Evolutionary conservation across 177 flowering plant species (phyloP).

Genomic region (Tripterygium wilfordii): DNA sequence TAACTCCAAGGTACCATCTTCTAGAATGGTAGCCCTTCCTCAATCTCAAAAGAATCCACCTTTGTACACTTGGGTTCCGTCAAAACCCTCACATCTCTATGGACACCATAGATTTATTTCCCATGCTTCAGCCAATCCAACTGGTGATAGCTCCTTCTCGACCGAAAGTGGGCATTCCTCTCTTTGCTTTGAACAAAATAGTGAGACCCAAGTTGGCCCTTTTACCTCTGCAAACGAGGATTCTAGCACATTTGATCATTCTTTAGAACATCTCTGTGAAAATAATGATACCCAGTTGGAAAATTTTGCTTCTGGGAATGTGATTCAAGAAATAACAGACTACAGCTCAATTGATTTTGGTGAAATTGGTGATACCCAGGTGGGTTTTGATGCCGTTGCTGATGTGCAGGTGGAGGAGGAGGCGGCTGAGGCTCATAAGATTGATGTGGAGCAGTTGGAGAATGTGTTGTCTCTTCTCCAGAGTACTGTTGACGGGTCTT

Average conservation of each 20-base stretch:
- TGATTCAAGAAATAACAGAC: background rate
- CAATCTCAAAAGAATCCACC: background rate
- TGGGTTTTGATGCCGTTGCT: no score
- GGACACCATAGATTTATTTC: conserved; percentile 4
- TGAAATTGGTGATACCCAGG: background rate
- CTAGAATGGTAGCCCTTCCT: background rate
- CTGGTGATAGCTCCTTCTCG: no score
- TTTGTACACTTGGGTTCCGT: background rate
- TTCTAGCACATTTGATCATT: background rate
- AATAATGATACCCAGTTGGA: conserved; percentile 2
- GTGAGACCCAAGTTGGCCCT: background rate
- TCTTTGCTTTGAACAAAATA: conserved; percentile 7
- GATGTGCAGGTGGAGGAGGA: background rate
- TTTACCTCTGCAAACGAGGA: background rate
- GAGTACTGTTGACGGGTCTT: conserved; percentile 43
- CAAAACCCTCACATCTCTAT: background rate
- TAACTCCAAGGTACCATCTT: background rate
- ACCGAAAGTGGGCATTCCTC: conserved; percentile 14
- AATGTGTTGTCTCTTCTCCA: conserved; percentile 56
- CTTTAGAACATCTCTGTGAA: conserved; percentile 3
- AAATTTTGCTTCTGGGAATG: background rate
- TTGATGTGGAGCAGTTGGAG: conserved; percentile 47
- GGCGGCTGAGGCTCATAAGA: conserved; percentile 15
- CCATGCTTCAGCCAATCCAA: background rate
- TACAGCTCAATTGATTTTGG: background rate